phyloP scores from a whole-genome alignment of 148 eudicot species.

The Nepenthes gracilis region DNA sequence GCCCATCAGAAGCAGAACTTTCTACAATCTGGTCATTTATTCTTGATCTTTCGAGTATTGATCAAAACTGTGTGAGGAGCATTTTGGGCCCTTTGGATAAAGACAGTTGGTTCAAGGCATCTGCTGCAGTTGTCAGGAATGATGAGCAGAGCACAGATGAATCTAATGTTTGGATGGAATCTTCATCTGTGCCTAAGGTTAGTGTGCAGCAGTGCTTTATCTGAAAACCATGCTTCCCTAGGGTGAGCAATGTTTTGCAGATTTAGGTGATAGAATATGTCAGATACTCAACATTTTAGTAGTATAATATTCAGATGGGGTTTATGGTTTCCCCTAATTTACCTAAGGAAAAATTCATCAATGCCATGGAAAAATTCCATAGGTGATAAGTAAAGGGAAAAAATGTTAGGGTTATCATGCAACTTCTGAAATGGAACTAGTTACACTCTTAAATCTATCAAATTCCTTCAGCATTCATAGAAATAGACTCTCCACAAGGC shows the following conservation, averaged over 20 bases:
- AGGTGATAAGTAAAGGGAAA: too few species aligned
- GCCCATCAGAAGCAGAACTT: constrained; percentile 81
- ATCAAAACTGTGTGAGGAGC: constrained; percentile 18
- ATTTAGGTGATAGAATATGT: too few species aligned
- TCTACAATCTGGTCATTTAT: constrained; percentile 75
- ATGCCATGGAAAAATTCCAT: too few species aligned
- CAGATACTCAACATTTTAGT: too few species aligned
- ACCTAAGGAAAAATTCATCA: too few species aligned
- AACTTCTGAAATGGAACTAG: too few species aligned
- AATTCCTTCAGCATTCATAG: too few species aligned
- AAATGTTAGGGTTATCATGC: too few species aligned
- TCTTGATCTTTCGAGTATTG: constrained; percentile 45
- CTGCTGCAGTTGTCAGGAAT: constrained; percentile 11
- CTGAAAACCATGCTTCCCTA: neutral
- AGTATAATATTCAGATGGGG: too few species aligned
- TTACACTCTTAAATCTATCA: too few species aligned
- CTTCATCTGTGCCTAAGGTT: constrained; percentile 25
- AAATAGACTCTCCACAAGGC: too few species aligned
- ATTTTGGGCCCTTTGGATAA: constrained; percentile 11
- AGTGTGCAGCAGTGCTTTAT: constrained; percentile 17
- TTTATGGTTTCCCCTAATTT: too few species aligned
- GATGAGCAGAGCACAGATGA: constrained; percentile 23
- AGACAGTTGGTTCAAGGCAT: constrained; percentile 11
- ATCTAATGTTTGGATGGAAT: constrained; percentile 26
- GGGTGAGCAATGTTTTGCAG: neutral